Evolutionary conservation across 768 basidiomycete species (phyloP).

Genomic region (Kwoniella europaea): DNA sequence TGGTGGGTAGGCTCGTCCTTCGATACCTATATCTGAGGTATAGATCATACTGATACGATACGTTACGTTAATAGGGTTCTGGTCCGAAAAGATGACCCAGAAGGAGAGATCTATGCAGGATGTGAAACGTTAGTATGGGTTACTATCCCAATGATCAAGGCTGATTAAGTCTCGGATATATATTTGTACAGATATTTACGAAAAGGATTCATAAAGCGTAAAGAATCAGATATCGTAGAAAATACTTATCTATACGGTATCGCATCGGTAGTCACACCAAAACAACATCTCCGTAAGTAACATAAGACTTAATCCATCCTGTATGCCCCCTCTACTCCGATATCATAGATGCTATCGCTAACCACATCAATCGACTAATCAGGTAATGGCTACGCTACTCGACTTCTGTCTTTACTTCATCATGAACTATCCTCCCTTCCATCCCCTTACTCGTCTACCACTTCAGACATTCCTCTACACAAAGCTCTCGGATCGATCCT

Average conservation of each 20-base stretch:
- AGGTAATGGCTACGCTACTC: slow-evolving; percentile 48
- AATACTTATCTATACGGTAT: slow-evolving; percentile 37
- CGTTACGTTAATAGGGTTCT: slow-evolving; percentile 33
- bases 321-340: no score
- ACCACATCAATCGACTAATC: not conserved
- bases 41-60: not conserved
- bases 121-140: slow-evolving; percentile 43
- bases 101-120: slow-evolving; percentile 41
- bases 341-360: not conserved
- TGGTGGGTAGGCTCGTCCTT: slow-evolving; percentile 24
- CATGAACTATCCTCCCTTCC: slow-evolving; percentile 35
- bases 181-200: slow-evolving; percentile 32
- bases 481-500: slow-evolving; percentile 36
- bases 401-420: slow-evolving; percentile 39
- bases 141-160: no score
- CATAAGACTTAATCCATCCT: no score
- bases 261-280: slow-evolving; percentile 43
- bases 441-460: slow-evolving; percentile 18
- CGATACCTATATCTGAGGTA: no score
- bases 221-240: slow-evolving; percentile 24
- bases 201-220: slow-evolving; percentile 26
- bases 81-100: slow-evolving; percentile 29
- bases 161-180: no score
- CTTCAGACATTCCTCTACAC: slow-evolving; percentile 3
- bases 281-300: slow-evolving; percentile 34